Evolutionary conservation across 2,329 filamentous ascomycete species (phyloP).

Genomic region (Talaromyces sp.): DNA sequence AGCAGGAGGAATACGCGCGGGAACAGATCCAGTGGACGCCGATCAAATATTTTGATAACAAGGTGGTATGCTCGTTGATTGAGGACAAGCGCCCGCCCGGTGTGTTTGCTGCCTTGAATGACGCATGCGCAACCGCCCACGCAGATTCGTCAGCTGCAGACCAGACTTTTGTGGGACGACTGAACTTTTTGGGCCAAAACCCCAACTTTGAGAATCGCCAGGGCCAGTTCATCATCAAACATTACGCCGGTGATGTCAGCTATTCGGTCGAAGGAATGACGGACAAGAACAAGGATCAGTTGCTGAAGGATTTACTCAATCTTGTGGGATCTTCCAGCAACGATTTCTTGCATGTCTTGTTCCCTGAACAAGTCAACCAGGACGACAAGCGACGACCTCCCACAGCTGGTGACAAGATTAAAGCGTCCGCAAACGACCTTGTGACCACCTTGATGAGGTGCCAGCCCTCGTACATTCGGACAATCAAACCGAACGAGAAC

Average conservation of each 20-base stretch:
- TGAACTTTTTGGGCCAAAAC: constrained; percentile 82
- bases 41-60: constrained; percentile 99
- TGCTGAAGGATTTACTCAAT: constrained; percentile 88
- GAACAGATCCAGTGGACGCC: constrained; percentile 99
- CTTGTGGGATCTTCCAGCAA: constrained; percentile 81
- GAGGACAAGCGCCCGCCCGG: constrained; percentile 86
- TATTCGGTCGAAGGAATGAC: constrained; percentile 96
- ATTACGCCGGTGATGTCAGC: constrained; percentile 94
- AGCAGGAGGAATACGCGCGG: constrained; percentile 93
- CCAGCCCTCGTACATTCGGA: constrained; percentile 94
- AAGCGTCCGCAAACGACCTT: constrained; percentile 86
- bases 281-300: constrained; percentile 98
- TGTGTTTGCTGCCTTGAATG: constrained; percentile 92
- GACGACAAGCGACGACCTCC: constrained; percentile 93
- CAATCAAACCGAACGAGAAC: constrained; percentile 99
- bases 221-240: constrained; percentile 96
- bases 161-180: constrained; percentile 87
- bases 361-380: constrained; percentile 89
- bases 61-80: constrained; percentile 95
- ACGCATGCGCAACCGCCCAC: constrained; percentile 96
- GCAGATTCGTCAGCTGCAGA: constrained; percentile 92
- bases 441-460: constrained; percentile 96
- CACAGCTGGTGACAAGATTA: constrained; percentile 94
- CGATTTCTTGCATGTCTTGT: constrained; percentile 77
- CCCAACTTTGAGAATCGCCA: constrained; percentile 87